These are phyloP conservation scores for Neolentinus lepideus DNA, from an alignment of 1,284 basidiomycete species.

Conservation along the genomic window DNA sequence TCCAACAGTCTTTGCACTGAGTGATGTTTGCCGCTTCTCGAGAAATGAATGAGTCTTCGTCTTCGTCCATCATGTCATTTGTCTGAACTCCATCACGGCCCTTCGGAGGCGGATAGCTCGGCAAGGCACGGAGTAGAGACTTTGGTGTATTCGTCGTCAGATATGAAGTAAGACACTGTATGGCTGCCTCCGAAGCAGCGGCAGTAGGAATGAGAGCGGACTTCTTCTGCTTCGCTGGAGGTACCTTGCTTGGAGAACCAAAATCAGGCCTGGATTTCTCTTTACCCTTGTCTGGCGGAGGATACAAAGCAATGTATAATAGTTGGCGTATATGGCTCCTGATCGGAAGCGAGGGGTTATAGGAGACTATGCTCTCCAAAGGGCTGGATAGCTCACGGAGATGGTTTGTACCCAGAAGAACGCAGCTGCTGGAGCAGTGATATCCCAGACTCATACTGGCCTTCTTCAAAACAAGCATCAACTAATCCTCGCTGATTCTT, in stretches of 20 bases:
- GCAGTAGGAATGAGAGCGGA: slow-evolving; percentile 34
- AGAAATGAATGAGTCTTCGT: slow-evolving; percentile 51
- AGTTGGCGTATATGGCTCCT: slow-evolving; percentile 60
- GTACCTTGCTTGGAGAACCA: slow-evolving; percentile 36
- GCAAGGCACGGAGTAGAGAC: slow-evolving; percentile 46
- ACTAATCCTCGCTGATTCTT: slow-evolving; percentile 49
- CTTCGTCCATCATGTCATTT: slow-evolving; percentile 17
- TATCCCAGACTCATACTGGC: slow-evolving; percentile 62
- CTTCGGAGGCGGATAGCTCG: slow-evolving; percentile 28
- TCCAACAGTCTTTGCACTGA: slow-evolving; percentile 53
- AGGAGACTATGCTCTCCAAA: slow-evolving; percentile 5
- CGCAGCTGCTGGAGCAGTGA: slow-evolving; percentile 51
- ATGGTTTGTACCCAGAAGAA: slow-evolving; percentile 43
- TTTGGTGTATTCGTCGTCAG: slow-evolving; percentile 47
- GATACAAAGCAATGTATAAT: slow-evolving; percentile 60
- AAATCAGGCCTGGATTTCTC: slow-evolving; percentile 25
- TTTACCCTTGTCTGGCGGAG: slow-evolving; percentile 29
- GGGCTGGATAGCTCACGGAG: slow-evolving; percentile 34
- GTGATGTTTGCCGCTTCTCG: slow-evolving; percentile 43
- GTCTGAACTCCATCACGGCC: background rate
- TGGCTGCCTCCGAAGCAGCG: slow-evolving; percentile 40
- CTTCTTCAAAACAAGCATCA: slow-evolving; percentile 66
- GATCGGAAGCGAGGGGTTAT: slow-evolving; percentile 9
- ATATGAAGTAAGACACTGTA: slow-evolving; percentile 48
- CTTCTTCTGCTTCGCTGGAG: slow-evolving; percentile 27